Evolutionary conservation across 1,139 yeast species (phyloP).

Genomic region (Saccharomyces uvarum): DNA sequence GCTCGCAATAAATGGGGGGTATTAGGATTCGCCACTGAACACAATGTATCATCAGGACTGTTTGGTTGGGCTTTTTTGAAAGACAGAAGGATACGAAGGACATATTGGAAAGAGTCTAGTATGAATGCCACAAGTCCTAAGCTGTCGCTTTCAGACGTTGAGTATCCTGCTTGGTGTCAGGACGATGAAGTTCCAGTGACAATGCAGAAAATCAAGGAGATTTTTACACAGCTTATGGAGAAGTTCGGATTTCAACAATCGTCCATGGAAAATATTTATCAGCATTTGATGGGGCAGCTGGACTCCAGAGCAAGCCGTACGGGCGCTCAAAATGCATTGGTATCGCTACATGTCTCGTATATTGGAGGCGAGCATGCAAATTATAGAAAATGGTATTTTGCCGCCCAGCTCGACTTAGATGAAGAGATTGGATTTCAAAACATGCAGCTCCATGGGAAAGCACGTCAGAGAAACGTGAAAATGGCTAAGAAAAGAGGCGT

Average conservation of each 20-base stretch:
- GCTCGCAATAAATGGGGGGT: not conserved
- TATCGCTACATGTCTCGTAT: conserved; percentile 61
- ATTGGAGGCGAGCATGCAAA: conserved; percentile 65
- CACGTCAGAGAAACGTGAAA: conserved; percentile 31
- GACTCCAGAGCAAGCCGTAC: conserved; percentile 68
- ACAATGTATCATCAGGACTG: not conserved
- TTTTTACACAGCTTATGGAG: conserved; percentile 45
- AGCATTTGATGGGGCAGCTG: conserved; percentile 50
- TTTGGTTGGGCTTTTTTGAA: not conserved
- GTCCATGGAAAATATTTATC: conserved; percentile 57
- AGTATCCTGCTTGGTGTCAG: conserved; percentile 32
- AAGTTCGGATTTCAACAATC: conserved; percentile 65
- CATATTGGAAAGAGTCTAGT: not conserved
- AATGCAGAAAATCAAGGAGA: conserved; percentile 46
- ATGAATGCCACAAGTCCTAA: conserved; percentile 6
- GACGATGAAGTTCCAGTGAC: conserved; percentile 35
- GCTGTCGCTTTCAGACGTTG: conserved; percentile 20
- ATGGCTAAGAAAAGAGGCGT: conserved; percentile 33
- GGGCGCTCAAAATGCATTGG: conserved; percentile 47
- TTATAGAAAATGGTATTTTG: conserved; percentile 68
- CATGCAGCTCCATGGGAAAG: conserved; percentile 34
- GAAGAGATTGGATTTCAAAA: conserved; percentile 48
- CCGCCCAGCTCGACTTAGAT: conserved; percentile 59
- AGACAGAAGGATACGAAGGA: not conserved
- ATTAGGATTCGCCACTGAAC: not conserved